Evolutionary conservation across 257 asterid genomes (phyloP).

Genomic region (Perilla frutescens): DNA sequence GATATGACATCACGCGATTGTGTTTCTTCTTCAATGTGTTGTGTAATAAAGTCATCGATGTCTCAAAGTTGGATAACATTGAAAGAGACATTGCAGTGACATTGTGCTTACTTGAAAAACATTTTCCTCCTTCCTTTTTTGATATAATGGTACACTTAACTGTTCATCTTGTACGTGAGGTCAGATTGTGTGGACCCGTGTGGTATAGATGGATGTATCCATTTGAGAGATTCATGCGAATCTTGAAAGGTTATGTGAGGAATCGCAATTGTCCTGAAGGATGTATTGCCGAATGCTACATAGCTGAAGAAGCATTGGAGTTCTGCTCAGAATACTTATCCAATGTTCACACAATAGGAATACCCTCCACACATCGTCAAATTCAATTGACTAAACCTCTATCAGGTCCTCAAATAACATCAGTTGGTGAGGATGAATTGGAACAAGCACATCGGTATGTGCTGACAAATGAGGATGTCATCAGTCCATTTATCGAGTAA

Average conservation of each 20-base stretch:
- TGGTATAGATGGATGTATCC: constrained; percentile 18
- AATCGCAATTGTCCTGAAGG: not conserved
- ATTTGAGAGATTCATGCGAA: not conserved
- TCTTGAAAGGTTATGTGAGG: not conserved
- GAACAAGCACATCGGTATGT: constrained; percentile 9
- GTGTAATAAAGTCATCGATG: not conserved
- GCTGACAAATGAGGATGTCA: not conserved
- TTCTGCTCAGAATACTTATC: not conserved
- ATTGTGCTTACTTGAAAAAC: not conserved
- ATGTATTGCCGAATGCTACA: not conserved
- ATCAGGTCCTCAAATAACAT: not conserved
- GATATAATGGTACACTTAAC: constrained; percentile 11
- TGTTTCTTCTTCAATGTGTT: not conserved
- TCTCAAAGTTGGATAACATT: not conserved
- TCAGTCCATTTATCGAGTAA: not conserved
- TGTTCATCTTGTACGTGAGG: not conserved
- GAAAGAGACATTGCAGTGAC: not conserved
- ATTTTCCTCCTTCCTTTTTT: constrained; percentile 1
- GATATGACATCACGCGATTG: not conserved
- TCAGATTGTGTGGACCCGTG: not conserved
- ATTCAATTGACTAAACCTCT: no score
- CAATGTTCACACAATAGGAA: not conserved
- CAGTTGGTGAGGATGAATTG: not conserved
- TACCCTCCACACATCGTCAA: not conserved
- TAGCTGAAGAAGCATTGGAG: not conserved